These are phyloP conservation scores for Neodidymelliopsis sp. DNA, from an alignment of 2,329 filamentous ascomycete genomes.

Conservation along the genomic window DNA sequence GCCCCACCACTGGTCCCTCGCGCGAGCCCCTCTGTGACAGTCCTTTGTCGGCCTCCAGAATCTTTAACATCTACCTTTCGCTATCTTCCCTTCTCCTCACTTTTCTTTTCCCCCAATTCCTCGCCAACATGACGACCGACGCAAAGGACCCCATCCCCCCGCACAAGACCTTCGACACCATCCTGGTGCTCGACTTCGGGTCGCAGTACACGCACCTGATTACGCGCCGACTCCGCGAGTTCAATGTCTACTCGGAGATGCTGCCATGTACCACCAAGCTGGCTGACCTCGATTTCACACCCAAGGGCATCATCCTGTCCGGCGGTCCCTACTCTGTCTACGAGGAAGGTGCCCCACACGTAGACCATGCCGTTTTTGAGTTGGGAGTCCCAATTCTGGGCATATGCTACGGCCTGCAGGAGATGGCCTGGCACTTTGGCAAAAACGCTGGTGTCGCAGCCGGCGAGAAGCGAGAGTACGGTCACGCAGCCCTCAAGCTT, in stretches of 20 bases:
- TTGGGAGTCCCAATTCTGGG: constrained; percentile 68
- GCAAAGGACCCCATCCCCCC: constrained; percentile 54
- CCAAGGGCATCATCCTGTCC: constrained; percentile 82
- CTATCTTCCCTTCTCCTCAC: constrained; percentile 10
- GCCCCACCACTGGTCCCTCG: neutral
- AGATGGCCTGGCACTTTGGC: constrained; percentile 75
- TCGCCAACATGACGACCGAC: constrained; percentile 49
- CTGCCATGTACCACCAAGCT: constrained; percentile 86
- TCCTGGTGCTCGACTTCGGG: constrained; percentile 76
- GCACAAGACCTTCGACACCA: constrained; percentile 67
- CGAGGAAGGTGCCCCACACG: constrained; percentile 76
- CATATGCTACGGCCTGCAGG: constrained; percentile 73
- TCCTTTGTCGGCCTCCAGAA: constrained; percentile 13
- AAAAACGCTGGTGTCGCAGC: constrained; percentile 68
- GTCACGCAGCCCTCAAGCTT: constrained; percentile 71
- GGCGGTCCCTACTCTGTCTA: constrained; percentile 83
- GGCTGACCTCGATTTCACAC: constrained; percentile 76
- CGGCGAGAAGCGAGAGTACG: constrained; percentile 74
- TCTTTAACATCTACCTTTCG: too few species aligned
- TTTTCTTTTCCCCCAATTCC: constrained; percentile 18
- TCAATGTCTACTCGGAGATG: constrained; percentile 88
- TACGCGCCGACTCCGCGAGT: constrained; percentile 74
- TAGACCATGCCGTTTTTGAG: constrained; percentile 82
- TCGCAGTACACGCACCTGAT: constrained; percentile 79
- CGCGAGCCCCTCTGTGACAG: constrained; percentile 29